phyloP scores from a whole-genome alignment of 306 rosid species.

The Lagenaria siceraria region DNA sequence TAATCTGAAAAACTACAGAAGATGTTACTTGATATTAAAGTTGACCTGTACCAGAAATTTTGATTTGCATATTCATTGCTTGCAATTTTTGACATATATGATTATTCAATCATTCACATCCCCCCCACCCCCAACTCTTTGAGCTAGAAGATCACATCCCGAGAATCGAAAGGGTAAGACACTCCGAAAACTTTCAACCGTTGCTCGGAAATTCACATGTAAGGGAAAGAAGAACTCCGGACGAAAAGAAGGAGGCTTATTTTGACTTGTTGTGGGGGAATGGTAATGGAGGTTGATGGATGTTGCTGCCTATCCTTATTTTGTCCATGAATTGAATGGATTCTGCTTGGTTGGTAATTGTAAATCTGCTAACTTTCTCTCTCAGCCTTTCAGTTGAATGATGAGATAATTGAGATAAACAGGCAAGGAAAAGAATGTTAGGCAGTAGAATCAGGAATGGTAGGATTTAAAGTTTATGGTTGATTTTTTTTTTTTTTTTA shows the following conservation, averaged over 20 bases:
- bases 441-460: not conserved
- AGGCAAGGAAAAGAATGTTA: not conserved
- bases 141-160: not conserved
- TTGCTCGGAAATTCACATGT: not conserved
- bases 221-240: not conserved
- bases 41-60: not conserved
- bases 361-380: not conserved
- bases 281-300: not conserved
- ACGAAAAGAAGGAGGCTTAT: not conserved
- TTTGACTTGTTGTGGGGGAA: not conserved
- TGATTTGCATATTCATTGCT: not conserved
- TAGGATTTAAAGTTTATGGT: not conserved
- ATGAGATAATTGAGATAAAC: not conserved
- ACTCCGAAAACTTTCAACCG: not conserved
- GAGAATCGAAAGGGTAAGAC: not conserved
- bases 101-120: not conserved
- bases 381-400: not conserved
- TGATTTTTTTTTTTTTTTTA: too few relatives aligned
- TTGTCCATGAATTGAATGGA: not conserved
- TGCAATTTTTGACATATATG: not conserved
- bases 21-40: not conserved
- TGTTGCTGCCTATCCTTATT: not conserved
- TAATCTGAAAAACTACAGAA: slow-evolving; percentile 1
- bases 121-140: too few relatives aligned
- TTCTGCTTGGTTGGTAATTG: not conserved